Evolutionary conservation across 345 rosid genomes (phyloP).

Genomic region (Citrus glauca): DNA sequence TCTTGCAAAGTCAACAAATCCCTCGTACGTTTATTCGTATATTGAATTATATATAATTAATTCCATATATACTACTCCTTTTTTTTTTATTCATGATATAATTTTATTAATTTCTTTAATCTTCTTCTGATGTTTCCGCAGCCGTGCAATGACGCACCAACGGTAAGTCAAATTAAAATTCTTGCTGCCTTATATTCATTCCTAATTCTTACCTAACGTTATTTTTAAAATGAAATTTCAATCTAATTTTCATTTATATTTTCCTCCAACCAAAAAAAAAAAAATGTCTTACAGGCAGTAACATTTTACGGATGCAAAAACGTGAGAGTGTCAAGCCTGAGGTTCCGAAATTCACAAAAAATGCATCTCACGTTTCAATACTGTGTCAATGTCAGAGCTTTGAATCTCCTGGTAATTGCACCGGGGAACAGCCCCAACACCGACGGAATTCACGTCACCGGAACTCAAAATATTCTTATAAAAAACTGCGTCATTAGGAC

Average conservation of each 20-base stretch:
- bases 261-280: not conserved
- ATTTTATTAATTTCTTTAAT: not conserved
- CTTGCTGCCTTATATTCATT: not conserved
- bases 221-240: too few species aligned
- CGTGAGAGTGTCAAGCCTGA: conserved; percentile 50
- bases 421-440: conserved; percentile 87
- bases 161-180: conserved; percentile 41
- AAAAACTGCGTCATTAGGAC: conserved; percentile 57
- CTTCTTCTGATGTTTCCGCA: conserved; percentile 23
- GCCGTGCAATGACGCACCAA: conserved; percentile 84
- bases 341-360: conserved; percentile 67
- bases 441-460: conserved; percentile 80
- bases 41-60: not conserved
- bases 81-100: not conserved
- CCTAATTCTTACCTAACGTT: not conserved
- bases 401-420: conserved; percentile 48
- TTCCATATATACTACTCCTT: not conserved
- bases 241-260: not conserved
- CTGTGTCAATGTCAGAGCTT: conserved; percentile 51
- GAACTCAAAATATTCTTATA: conserved; percentile 58
- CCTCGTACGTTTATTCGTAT: conserved; percentile 36
- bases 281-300: conserved; percentile 53
- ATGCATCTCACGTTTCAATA: conserved; percentile 66
- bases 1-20: conserved; percentile 79
- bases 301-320: conserved; percentile 62